Conservation (phyloP, 345 rosid genomes). For the Pugionium dolabratum region DNA sequence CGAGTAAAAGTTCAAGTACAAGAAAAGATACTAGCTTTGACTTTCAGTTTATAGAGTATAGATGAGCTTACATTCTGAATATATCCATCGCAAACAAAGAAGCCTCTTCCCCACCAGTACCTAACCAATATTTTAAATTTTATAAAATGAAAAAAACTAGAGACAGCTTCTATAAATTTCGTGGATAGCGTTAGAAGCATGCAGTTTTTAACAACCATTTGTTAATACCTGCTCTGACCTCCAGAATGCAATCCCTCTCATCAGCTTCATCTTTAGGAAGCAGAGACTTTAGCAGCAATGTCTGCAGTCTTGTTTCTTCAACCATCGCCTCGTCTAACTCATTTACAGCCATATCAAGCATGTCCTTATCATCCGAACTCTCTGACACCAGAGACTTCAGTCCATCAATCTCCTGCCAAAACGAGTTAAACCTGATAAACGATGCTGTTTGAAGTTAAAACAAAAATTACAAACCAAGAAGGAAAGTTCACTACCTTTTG, state of each 20-base stretch:
- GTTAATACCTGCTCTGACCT: slow-evolving; percentile 93
- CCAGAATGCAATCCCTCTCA: slow-evolving; percentile 90
- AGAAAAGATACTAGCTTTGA: slow-evolving; percentile 13
- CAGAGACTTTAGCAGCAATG: slow-evolving; percentile 68
- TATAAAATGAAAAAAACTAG: slow-evolving; percentile 6
- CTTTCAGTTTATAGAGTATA: background rate
- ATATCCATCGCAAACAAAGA: slow-evolving; percentile 95
- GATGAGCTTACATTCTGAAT: slow-evolving; percentile 69
- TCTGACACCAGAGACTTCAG: slow-evolving; percentile 69
- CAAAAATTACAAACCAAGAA: background rate
- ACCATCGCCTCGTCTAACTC: slow-evolving; percentile 59
- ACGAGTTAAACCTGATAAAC: background rate
- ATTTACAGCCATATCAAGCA: slow-evolving; percentile 74
- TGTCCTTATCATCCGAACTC: slow-evolving; percentile 65
- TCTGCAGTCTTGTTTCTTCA: slow-evolving; percentile 75
- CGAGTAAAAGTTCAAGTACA: background rate
- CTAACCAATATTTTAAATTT: slow-evolving; percentile 37
- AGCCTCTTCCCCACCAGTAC: slow-evolving; percentile 97
- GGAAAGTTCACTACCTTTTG: slow-evolving; percentile 59
- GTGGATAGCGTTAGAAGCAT: background rate
- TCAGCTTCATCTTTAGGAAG: slow-evolving; percentile 99
- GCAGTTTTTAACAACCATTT: background rate
- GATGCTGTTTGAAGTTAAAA: background rate
- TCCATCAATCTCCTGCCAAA: slow-evolving; percentile 68
- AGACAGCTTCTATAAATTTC: background rate